A percentile compares a stretch with the other conserved stretches of the same genome.
phyloP scores from a whole-genome alignment of 73 alveolate species.

The Paramecium tetraurelia region DNA sequence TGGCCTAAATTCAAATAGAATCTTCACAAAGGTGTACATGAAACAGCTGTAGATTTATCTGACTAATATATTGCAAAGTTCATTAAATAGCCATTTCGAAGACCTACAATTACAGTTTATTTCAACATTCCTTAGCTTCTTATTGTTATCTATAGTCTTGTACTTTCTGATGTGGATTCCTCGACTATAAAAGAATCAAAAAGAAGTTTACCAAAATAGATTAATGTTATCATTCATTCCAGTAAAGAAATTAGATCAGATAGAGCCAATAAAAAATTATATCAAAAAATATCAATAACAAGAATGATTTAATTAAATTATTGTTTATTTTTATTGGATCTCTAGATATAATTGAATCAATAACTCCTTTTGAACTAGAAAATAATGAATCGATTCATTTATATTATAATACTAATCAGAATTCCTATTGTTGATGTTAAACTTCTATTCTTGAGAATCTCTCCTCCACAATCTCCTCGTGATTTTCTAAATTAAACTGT shows the following conservation, averaged over 20 bases:
- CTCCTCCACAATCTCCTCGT: neutral
- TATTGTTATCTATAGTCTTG: neutral
- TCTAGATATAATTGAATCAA: neutral
- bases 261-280: constrained; percentile 26
- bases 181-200: neutral
- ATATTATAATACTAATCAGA: neutral
- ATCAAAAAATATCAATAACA: neutral
- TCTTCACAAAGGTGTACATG: neutral
- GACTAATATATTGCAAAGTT: neutral
- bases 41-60: neutral
- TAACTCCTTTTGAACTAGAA: neutral
- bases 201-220: neutral
- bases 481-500: constrained; percentile 13
- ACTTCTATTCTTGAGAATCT: constrained; percentile 17
- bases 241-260: neutral
- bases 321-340: neutral
- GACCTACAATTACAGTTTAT: neutral
- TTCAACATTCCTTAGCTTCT: neutral
- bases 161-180: constrained; percentile 53
- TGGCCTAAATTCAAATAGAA: neutral
- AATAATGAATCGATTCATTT: neutral
- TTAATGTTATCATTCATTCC: constrained; percentile 39
- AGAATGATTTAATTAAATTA: neutral
- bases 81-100: neutral
- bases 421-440: neutral